phyloP scores from a whole-genome alignment of 2,329 filamentous ascomycete species.

The Orbilia ellipsospora region DNA sequence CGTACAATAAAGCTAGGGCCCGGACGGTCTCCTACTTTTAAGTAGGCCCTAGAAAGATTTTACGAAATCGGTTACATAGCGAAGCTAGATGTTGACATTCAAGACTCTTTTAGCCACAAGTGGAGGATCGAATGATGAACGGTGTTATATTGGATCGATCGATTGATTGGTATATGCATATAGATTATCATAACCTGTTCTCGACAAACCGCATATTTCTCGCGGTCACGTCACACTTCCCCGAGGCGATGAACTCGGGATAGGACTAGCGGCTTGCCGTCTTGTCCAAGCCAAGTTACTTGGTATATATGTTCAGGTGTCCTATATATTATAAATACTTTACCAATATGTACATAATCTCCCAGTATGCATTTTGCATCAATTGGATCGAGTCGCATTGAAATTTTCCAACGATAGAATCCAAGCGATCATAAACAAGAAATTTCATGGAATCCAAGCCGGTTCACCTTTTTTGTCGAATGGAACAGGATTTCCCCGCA shows the following conservation, averaged over 20 bases:
- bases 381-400: background rate
- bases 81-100: background rate
- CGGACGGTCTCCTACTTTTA: too few relatives aligned
- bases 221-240: too few relatives aligned
- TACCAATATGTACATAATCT: too few relatives aligned
- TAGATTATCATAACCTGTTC: too few relatives aligned
- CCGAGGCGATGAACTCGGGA: background rate
- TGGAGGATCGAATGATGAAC: constrained; percentile 1
- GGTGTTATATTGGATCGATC: too few relatives aligned
- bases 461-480: background rate
- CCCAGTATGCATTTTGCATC: too few relatives aligned
- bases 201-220: too few relatives aligned
- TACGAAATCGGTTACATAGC: constrained; percentile 45
- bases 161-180: too few relatives aligned
- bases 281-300: background rate
- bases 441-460: background rate
- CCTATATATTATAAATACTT: background rate
- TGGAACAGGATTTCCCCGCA: constrained; percentile 47
- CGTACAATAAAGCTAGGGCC: background rate
- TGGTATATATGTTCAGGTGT: background rate
- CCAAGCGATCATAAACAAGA: background rate
- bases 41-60: constrained; percentile 4
- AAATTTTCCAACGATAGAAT: constrained; percentile 16
- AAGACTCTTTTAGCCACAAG: background rate
- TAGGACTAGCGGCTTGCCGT: constrained; percentile 5